phyloP scores from a whole-genome alignment of 148 eudicot species.

The Chenopodium quinoa region DNA sequence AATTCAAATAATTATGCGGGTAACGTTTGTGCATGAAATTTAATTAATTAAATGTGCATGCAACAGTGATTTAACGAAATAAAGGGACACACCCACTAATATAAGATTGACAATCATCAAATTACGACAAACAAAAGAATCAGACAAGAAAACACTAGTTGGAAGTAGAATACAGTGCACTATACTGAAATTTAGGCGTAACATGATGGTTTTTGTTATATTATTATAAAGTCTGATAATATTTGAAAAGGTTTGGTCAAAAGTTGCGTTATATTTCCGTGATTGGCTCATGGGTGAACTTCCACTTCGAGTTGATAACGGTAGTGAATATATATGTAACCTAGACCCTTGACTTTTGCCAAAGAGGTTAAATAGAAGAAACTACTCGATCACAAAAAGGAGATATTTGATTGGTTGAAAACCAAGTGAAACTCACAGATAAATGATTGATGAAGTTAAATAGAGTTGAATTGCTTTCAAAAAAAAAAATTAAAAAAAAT shows the following conservation, averaged over 20 bases:
- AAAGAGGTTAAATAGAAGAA: not conserved
- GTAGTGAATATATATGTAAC: too few relatives aligned
- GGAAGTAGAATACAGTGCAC: slow-evolving; percentile 1
- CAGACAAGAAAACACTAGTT: not conserved
- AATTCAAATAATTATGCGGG: slow-evolving; percentile 1
- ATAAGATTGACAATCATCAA: slow-evolving; percentile 10
- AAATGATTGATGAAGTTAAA: too few relatives aligned
- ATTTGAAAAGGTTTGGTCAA: not conserved
- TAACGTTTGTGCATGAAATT: slow-evolving; percentile 10
- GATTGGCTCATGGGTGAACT: slow-evolving; percentile 17
- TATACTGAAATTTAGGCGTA: slow-evolving; percentile 19
- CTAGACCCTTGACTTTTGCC: not conserved
- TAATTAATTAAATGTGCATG: not conserved
- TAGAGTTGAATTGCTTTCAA: too few relatives aligned
- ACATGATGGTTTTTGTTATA: not conserved
- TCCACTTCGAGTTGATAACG: not conserved
- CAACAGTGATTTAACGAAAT: not conserved
- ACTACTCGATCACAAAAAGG: not conserved
- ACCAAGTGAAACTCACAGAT: too few relatives aligned
- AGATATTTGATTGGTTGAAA: too few relatives aligned
- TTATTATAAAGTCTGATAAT: not conserved
- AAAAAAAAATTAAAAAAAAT: too few relatives aligned
- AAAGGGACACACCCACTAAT: not conserved
- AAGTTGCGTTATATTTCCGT: slow-evolving; percentile 13
- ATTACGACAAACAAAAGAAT: slow-evolving; percentile 12